Percentiles rank a stretch among this genome's conserved stretches.
Evolutionary conservation across 768 basidiomycete genomes (phyloP).

Genomic region (Agrocybe chaxingu): DNA sequence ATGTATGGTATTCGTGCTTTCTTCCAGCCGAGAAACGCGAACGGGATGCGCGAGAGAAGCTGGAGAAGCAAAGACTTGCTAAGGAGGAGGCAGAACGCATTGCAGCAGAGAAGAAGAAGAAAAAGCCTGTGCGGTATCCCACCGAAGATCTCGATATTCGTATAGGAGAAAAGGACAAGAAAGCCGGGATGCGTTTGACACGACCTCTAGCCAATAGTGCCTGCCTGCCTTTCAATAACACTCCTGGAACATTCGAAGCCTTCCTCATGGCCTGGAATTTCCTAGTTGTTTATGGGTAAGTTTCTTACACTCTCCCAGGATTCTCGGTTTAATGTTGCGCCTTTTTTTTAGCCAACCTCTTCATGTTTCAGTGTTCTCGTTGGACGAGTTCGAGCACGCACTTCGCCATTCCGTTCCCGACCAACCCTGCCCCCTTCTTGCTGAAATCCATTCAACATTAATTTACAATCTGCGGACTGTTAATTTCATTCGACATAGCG

Average conservation of each 20-base stretch:
- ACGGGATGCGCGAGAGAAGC: slow-evolving; percentile 67
- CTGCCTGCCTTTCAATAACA: slow-evolving; percentile 67
- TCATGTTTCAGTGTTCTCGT: slow-evolving; percentile 80
- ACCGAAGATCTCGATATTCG: slow-evolving; percentile 89
- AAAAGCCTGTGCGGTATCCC: slow-evolving; percentile 87
- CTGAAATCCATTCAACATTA: slow-evolving; percentile 85
- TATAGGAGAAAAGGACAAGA: slow-evolving; percentile 78
- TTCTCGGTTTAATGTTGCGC: slow-evolving; percentile 9
- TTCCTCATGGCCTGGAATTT: slow-evolving; percentile 96
- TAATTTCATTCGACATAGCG: slow-evolving; percentile 71
- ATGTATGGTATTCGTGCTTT: slow-evolving; percentile 12
- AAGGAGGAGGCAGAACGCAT: slow-evolving; percentile 72
- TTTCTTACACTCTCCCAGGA: slow-evolving; percentile 5
- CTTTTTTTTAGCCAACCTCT: slow-evolving; percentile 67
- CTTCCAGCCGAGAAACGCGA: slow-evolving; percentile 59
- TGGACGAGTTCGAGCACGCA: slow-evolving; percentile 91
- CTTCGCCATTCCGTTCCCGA: slow-evolving; percentile 73
- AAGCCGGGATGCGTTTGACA: slow-evolving; percentile 65
- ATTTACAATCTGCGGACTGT: slow-evolving; percentile 89
- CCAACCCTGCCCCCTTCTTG: slow-evolving; percentile 70
- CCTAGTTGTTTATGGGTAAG: slow-evolving; percentile 89
- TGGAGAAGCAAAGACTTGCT: slow-evolving; percentile 57
- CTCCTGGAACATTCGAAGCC: slow-evolving; percentile 66
- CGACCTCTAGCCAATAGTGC: slow-evolving; percentile 63
- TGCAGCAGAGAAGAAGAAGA: slow-evolving; percentile 80